Percentiles rank a stretch among this genome's conserved stretches.
Conservation (phyloP, 176 grass and related monocot genomes). For the Pontederia paniculata region DNA sequence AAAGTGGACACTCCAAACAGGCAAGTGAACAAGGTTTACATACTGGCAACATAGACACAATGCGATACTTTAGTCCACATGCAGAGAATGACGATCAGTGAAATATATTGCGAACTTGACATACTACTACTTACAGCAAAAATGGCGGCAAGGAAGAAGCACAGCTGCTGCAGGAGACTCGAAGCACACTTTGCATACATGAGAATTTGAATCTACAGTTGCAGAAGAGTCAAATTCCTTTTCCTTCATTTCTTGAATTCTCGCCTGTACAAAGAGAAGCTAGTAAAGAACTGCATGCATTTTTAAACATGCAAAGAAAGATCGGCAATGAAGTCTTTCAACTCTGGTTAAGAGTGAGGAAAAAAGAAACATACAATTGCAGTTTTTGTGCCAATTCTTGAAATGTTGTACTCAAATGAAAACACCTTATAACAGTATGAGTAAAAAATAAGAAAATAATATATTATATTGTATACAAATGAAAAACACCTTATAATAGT, state of each 20-base stretch:
- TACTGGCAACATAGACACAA: constrained; percentile 27
- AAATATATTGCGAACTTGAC: neutral
- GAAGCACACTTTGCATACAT: constrained; percentile 99
- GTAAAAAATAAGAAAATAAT: neutral
- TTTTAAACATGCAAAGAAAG: too few species aligned
- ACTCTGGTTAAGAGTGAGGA: too few species aligned
- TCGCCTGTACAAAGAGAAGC: constrained; percentile 46
- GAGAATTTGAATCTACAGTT: constrained; percentile 70
- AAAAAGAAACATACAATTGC: too few species aligned
- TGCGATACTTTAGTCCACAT: neutral
- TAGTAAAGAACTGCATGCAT: neutral
- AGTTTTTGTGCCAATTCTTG: neutral
- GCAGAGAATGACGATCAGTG: neutral
- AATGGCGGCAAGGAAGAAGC: constrained; percentile 91
- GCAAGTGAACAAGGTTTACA: constrained; percentile 97
- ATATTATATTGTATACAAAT: neutral
- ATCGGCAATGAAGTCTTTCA: neutral
- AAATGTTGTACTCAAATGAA: neutral
- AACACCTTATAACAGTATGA: neutral
- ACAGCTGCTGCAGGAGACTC: constrained; percentile 79
- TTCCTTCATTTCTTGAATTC: constrained; percentile 99
- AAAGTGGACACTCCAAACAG: constrained; percentile 91
- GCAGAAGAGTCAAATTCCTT: constrained; percentile 53
- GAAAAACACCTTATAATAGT: too few species aligned
- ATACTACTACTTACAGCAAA: constrained; percentile 64